phyloP scores from a whole-genome alignment of 495 filamentous ascomycete species.

The Cercophora newfieldiana region DNA sequence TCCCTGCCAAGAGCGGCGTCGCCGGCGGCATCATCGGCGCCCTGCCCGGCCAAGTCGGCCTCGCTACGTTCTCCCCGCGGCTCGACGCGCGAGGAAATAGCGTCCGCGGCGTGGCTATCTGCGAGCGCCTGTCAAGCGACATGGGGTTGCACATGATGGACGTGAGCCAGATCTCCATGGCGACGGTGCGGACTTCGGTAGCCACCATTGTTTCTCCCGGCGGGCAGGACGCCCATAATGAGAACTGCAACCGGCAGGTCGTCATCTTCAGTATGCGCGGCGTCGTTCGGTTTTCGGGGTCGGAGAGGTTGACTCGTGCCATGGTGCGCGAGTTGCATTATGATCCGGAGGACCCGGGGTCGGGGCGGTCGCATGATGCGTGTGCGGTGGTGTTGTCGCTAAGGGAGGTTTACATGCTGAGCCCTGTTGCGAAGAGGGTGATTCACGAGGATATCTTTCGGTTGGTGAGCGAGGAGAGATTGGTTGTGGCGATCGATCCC shows the following conservation, averaged over 20 bases:
- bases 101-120: conserved; percentile 3
- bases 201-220: neutral
- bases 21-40: conserved; percentile 7
- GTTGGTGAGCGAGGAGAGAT: neutral
- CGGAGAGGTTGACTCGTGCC: neutral
- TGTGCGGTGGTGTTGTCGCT: conserved; percentile 6
- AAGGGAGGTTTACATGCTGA: neutral
- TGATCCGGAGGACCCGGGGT: neutral
- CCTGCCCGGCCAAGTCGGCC: neutral
- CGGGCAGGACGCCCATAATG: neutral
- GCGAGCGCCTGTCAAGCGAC: conserved; percentile 1
- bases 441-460: conserved; percentile 7
- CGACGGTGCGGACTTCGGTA: conserved; percentile 2
- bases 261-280: conserved; percentile 5
- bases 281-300: neutral
- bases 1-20: conserved; percentile 11
- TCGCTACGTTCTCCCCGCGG: neutral
- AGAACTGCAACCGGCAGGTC: neutral
- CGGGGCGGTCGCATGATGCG: neutral
- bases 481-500: conserved; percentile 7
- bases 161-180: conserved; percentile 1
- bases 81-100: conserved; percentile 1
- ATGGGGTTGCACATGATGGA: conserved; percentile 11
- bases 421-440: conserved; percentile 5
- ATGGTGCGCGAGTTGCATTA: neutral